Evolutionary conservation across 208 protist genomes (phyloP).

Genomic region (Acanthamoeba castellanii): DNA sequence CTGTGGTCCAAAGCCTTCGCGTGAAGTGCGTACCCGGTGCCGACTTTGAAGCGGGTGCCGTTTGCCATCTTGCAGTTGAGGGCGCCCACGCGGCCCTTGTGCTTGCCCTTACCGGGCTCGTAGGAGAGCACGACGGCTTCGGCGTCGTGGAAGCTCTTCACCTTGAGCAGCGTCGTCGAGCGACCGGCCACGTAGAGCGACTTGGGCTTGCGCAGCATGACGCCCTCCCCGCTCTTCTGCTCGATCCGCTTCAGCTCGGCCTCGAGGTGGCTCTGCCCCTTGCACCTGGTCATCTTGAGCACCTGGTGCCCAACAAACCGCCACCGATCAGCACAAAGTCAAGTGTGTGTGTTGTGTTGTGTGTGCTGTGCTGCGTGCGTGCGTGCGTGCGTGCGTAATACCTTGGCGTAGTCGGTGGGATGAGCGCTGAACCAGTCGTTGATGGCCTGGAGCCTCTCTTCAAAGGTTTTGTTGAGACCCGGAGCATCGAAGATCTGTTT

Average conservation of each 20-base stretch:
- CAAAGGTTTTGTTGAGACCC: conserved; percentile 70
- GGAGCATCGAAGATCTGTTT: conserved; percentile 83
- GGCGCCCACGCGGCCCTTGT: conserved; percentile 81
- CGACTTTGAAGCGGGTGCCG: conserved; percentile 87
- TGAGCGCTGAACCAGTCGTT: conserved; percentile 44
- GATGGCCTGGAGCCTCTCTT: conserved; percentile 77
- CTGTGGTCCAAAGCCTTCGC: no score
- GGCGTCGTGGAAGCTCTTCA: conserved; percentile 87
- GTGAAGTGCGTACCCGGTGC: conserved; percentile 72
- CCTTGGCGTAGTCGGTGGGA: conserved; percentile 19
- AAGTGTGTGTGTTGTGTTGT: background rate
- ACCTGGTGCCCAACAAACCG: background rate
- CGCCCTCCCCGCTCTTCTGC: conserved; percentile 84
- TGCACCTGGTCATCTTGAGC: conserved; percentile 79
- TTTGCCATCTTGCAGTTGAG: conserved; percentile 82
- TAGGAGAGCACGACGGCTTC: conserved; percentile 86
- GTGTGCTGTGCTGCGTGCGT: no score
- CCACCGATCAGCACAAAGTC: background rate
- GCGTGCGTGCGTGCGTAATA: background rate
- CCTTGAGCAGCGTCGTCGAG: conserved; percentile 76
- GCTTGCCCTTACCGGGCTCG: conserved; percentile 84
- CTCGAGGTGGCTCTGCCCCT: conserved; percentile 79
- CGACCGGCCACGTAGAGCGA: conserved; percentile 80
- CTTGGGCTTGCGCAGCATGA: conserved; percentile 88
- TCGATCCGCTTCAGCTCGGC: conserved; percentile 79